phyloP scores from a whole-genome alignment of 2,329 filamentous ascomycete genomes.

The Emergomyces pasteurianus region DNA sequence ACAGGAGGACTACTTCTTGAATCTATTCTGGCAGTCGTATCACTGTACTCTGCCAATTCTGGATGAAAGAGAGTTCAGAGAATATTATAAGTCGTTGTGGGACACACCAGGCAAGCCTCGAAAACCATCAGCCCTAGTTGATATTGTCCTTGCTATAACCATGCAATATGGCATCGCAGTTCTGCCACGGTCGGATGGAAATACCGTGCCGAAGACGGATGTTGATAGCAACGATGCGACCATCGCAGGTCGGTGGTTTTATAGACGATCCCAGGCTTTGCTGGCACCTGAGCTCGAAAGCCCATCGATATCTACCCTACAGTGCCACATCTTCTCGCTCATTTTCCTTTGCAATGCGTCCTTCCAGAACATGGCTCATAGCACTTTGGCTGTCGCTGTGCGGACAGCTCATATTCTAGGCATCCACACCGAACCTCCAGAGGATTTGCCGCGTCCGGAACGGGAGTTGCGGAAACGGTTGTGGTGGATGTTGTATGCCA shows the following conservation, averaged over 20 bases:
- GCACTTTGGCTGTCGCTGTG: slow-evolving; percentile 28
- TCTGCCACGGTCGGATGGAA: slow-evolving; percentile 6
- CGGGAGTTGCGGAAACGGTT: slow-evolving; percentile 38
- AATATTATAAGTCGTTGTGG: slow-evolving; percentile 35
- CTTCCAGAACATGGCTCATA: slow-evolving; percentile 39
- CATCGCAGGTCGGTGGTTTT: slow-evolving; percentile 37
- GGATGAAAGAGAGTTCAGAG: slow-evolving; percentile 34
- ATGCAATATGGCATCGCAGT: slow-evolving; percentile 36
- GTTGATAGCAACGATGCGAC: slow-evolving; percentile 25
- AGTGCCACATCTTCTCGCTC: slow-evolving; percentile 35
- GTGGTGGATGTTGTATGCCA: slow-evolving; percentile 41
- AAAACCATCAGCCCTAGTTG: slow-evolving; percentile 39
- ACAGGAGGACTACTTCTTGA: slow-evolving; percentile 39
- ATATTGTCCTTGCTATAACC: slow-evolving; percentile 41
- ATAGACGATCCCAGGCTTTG: slow-evolving; percentile 36
- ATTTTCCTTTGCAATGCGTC: slow-evolving; percentile 39
- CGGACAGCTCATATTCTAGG: slow-evolving; percentile 38
- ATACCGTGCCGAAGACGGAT: slow-evolving; percentile 3
- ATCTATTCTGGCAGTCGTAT: slow-evolving; percentile 38
- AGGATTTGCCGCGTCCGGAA: slow-evolving; percentile 20
- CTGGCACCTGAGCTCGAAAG: slow-evolving; percentile 37
- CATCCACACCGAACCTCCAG: slow-evolving; percentile 36
- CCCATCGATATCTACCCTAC: slow-evolving; percentile 37
- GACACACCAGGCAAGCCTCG: slow-evolving; percentile 16
- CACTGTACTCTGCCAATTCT: slow-evolving; percentile 32